Percentiles rank a stretch among this genome's conserved stretches.
Conservation (phyloP, 495 filamentous ascomycete species). For the Pyrenopolyporus hunteri region DNA sequence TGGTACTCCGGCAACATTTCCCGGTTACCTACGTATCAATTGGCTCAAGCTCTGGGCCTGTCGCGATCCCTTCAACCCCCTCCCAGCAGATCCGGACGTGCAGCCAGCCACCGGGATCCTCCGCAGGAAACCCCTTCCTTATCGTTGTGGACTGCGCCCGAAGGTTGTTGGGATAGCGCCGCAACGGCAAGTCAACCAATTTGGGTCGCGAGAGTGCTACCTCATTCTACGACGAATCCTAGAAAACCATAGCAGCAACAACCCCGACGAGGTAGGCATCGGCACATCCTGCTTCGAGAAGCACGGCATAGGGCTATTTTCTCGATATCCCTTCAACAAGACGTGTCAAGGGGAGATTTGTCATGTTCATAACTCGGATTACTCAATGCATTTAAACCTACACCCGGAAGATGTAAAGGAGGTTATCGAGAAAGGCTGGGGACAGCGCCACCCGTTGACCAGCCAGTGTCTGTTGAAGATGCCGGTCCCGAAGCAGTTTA, state of each 20-base stretch:
- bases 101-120: slow-evolving; percentile 50
- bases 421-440: slow-evolving; percentile 82
- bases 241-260: slow-evolving; percentile 52
- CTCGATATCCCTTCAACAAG: slow-evolving; percentile 62
- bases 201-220: slow-evolving; percentile 59
- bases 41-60: slow-evolving; percentile 63
- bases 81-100: slow-evolving; percentile 42
- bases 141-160: slow-evolving; percentile 67
- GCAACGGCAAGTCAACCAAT: slow-evolving; percentile 76
- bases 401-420: slow-evolving; percentile 79
- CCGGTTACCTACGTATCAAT: slow-evolving; percentile 74
- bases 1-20: slow-evolving; percentile 75
- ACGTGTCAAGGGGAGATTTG: slow-evolving; percentile 77
- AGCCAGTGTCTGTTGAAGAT: slow-evolving; percentile 57
- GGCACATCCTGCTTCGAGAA: slow-evolving; percentile 81
- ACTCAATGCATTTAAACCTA: slow-evolving; percentile 76
- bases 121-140: slow-evolving; percentile 53
- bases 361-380: slow-evolving; percentile 78
- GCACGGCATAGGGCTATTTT: slow-evolving; percentile 75
- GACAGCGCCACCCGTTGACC: slow-evolving; percentile 84
- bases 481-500: slow-evolving; percentile 70
- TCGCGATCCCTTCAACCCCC: slow-evolving; percentile 60
- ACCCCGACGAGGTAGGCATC: slow-evolving; percentile 60
- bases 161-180: slow-evolving; percentile 75
- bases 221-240: slow-evolving; percentile 56